Conservation (phyloP, 1,284 basidiomycete genomes). For the Lignosus rhinocerotis region DNA sequence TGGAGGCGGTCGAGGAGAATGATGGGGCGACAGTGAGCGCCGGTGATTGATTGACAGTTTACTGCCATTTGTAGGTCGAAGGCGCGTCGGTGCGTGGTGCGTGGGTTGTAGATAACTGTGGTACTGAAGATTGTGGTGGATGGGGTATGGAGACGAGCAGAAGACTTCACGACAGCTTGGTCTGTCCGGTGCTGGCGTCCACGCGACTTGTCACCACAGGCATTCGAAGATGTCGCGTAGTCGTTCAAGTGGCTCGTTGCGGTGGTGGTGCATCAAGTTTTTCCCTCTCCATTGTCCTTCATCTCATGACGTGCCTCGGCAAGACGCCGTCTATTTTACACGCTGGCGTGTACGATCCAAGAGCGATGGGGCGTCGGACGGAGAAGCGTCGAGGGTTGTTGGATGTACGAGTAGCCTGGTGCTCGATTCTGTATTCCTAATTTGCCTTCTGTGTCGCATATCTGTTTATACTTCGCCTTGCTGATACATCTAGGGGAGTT, state of each 20-base stretch:
- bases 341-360: background rate
- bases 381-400: background rate
- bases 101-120: background rate
- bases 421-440: background rate
- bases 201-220: slow-evolving; percentile 3
- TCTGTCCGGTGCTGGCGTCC: slow-evolving; percentile 11
- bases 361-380: background rate
- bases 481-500: background rate
- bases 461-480: background rate
- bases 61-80: background rate
- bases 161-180: slow-evolving; percentile 17
- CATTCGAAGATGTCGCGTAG: slow-evolving; percentile 15
- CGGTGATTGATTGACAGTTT: background rate
- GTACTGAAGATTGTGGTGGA: background rate
- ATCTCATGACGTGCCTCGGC: background rate
- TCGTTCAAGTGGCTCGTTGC: background rate
- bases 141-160: background rate
- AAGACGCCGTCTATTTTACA: background rate
- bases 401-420: slow-evolving; percentile 1
- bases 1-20: background rate
- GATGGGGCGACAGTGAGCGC: background rate
- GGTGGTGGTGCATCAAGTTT: too few relatives aligned
- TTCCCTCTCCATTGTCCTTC: background rate
- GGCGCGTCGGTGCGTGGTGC: background rate
- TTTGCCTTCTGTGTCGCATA: background rate